A percentile compares a stretch with the other conserved stretches of the same genome.
phyloP scores from a whole-genome alignment of 2,329 filamentous ascomycete genomes.

The Diaporthe longicolla region DNA sequence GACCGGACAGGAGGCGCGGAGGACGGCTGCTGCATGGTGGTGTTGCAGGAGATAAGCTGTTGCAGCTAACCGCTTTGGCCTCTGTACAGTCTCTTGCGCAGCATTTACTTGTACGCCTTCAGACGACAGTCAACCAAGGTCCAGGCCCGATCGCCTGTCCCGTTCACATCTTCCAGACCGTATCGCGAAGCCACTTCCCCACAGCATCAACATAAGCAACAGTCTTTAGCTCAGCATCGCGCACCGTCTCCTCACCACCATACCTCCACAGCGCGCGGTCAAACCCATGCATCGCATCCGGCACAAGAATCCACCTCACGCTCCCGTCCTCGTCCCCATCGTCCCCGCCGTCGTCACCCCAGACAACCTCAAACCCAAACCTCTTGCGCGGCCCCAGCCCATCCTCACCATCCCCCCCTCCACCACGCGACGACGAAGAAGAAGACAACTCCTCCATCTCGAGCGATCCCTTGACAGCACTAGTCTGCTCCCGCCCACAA shows the following conservation, averaged over 20 bases:
- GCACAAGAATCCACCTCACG: constrained; percentile 52
- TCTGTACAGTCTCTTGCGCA: no score
- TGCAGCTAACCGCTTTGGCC: no score
- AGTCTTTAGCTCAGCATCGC: constrained; percentile 44
- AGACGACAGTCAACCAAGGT: no score
- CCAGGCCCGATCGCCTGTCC: no score
- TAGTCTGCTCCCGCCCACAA: constrained; percentile 42
- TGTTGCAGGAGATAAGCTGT: neutral
- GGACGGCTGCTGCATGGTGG: neutral
- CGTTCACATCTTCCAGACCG: constrained; percentile 37
- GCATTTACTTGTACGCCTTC: no score
- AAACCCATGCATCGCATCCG: constrained; percentile 51
- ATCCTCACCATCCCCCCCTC: constrained; percentile 43
- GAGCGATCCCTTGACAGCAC: constrained; percentile 45
- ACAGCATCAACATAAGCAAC: constrained; percentile 43
- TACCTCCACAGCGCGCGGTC: constrained; percentile 45
- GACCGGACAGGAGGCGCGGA: neutral
- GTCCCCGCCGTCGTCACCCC: constrained; percentile 33
- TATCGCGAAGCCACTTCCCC: constrained; percentile 35
- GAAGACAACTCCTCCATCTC: constrained; percentile 42
- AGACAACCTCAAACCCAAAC: constrained; percentile 47
- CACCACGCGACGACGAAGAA: constrained; percentile 33
- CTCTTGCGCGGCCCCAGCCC: constrained; percentile 43
- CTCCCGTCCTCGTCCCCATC: constrained; percentile 22
- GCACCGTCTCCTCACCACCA: constrained; percentile 35